Conservation (phyloP, 352 stramenopile genomes). For the Globisporangium megalacanthum region DNA sequence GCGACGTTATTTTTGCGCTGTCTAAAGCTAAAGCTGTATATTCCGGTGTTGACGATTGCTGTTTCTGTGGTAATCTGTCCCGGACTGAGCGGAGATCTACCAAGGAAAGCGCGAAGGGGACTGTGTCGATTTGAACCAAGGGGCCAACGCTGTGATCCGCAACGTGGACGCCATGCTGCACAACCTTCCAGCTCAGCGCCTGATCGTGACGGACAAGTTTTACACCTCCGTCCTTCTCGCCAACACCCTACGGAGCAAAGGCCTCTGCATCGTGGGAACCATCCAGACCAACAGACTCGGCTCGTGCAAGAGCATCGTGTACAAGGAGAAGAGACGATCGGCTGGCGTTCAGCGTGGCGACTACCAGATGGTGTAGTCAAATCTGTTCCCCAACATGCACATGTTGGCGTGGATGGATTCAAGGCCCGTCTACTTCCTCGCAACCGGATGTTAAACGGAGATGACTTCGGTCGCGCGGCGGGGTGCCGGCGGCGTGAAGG, state of each 20-base stretch:
- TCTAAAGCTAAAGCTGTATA: not conserved
- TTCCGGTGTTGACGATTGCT: not conserved
- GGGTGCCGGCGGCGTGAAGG: too few species aligned
- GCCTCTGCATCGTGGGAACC: not conserved
- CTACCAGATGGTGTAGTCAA: not conserved
- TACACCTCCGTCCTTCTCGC: too few species aligned
- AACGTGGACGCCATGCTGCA: too few species aligned
- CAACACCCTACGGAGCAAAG: too few species aligned
- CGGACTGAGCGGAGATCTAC: not conserved
- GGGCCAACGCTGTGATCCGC: too few species aligned
- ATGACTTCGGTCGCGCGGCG: not conserved
- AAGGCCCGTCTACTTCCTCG: not conserved
- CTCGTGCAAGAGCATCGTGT: not conserved
- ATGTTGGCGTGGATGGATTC: not conserved
- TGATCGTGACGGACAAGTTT: too few species aligned
- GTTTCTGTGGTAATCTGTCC: not conserved
- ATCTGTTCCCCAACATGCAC: not conserved
- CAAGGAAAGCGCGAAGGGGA: not conserved
- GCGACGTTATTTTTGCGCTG: not conserved
- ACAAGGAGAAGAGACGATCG: not conserved
- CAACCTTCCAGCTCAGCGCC: too few species aligned
- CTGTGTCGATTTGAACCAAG: too few species aligned
- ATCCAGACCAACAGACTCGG: not conserved
- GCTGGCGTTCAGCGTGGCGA: not conserved
- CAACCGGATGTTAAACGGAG: not conserved